phyloP scores from a whole-genome alignment of 2,329 filamentous ascomycete genomes.

The Penicillium sp. region DNA sequence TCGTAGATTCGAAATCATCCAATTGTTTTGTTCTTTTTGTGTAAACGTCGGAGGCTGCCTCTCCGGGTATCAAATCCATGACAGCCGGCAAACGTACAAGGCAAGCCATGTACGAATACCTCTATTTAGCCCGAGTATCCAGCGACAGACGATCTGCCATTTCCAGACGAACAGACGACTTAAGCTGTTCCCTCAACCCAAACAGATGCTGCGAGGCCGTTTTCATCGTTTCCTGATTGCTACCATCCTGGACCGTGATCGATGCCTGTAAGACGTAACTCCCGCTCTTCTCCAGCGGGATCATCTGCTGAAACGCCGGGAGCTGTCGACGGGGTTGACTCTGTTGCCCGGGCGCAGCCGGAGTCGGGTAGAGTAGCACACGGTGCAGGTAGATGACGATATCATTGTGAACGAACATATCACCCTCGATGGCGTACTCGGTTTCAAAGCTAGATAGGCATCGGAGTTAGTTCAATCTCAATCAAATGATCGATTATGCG shows the following conservation, averaged over 20 bases:
- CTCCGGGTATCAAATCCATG: slow-evolving; percentile 23
- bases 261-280: slow-evolving; percentile 63
- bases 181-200: slow-evolving; percentile 59
- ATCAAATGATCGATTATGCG: slow-evolving; percentile 11
- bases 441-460: slow-evolving; percentile 54
- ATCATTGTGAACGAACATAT: slow-evolving; percentile 63
- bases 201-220: slow-evolving; percentile 60
- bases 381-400: slow-evolving; percentile 62
- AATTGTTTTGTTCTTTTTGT: not conserved
- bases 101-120: not conserved
- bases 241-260: slow-evolving; percentile 60
- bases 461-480: slow-evolving; percentile 12
- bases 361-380: slow-evolving; percentile 53
- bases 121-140: slow-evolving; percentile 63
- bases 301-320: slow-evolving; percentile 51
- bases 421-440: slow-evolving; percentile 61
- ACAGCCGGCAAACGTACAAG: slow-evolving; percentile 12
- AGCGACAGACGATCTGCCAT: slow-evolving; percentile 63
- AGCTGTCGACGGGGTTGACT: slow-evolving; percentile 41
- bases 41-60: slow-evolving; percentile 20
- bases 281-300: slow-evolving; percentile 60
- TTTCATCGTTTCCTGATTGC: slow-evolving; percentile 59
- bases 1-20: not conserved
- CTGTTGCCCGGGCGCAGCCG: slow-evolving; percentile 32
- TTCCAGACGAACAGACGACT: slow-evolving; percentile 59